Percentiles rank a stretch among this genome's conserved stretches.
These are phyloP conservation scores for Fusarium nelsonii DNA, from an alignment of 2,329 filamentous ascomycete genomes.

Conservation along the genomic window DNA sequence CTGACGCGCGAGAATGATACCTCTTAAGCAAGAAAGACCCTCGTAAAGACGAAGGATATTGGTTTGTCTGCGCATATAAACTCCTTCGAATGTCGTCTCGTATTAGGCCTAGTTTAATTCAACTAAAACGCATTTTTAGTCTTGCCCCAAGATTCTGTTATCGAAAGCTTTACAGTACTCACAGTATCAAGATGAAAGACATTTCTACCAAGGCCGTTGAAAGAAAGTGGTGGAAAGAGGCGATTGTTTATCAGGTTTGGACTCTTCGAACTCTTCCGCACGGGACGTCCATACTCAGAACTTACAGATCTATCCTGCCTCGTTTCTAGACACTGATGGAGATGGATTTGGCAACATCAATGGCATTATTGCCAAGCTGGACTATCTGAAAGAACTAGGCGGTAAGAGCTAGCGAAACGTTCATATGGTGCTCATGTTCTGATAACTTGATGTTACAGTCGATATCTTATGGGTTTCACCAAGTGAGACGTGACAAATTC, in stretches of 20 bases:
- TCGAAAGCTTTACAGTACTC: background rate
- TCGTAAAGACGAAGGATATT: no score
- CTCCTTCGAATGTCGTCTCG: background rate
- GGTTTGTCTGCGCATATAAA: background rate
- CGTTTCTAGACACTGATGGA: conserved; percentile 66
- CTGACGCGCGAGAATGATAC: background rate
- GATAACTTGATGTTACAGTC: background rate
- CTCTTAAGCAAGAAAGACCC: background rate
- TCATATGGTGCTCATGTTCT: background rate
- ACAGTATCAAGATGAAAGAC: background rate
- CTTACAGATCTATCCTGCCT: conserved; percentile 66
- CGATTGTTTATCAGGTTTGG: conserved; percentile 3
- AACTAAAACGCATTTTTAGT: background rate
- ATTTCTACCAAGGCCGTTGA: background rate
- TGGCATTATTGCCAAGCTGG: conserved; percentile 65
- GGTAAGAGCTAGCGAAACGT: background rate
- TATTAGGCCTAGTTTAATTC: background rate
- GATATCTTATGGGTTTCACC: conserved; percentile 14
- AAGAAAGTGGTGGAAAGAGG: conserved; percentile 11
- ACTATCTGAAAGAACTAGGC: conserved; percentile 54
- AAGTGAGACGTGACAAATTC: background rate
- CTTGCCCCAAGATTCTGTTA: background rate
- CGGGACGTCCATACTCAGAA: background rate
- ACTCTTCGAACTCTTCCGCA: fast-evolving
- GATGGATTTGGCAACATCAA: conserved; percentile 66